phyloP scores from a whole-genome alignment of 495 filamentous ascomycete species.

The Xylaria grammica region DNA sequence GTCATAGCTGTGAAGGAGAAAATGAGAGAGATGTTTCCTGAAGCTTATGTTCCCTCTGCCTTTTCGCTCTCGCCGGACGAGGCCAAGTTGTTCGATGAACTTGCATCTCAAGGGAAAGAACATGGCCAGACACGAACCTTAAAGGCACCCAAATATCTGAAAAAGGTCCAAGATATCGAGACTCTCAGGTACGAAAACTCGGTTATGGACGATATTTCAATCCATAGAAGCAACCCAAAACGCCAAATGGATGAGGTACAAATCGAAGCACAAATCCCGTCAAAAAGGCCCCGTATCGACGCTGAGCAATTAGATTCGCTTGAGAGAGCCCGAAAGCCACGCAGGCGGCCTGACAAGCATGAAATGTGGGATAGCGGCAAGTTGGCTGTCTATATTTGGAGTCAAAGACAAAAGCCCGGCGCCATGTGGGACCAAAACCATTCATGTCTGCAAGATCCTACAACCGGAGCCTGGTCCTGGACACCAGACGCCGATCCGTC shows the following conservation, averaged over 20 bases:
- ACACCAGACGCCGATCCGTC: conserved; percentile 21
- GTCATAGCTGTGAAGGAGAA: conserved; percentile 42
- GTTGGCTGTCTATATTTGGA: conserved; percentile 37
- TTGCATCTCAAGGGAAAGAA: conserved; percentile 30
- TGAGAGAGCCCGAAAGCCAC: conserved; percentile 19
- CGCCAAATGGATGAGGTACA: conserved; percentile 26
- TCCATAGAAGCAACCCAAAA: conserved; percentile 22
- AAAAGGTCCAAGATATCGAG: conserved; percentile 33
- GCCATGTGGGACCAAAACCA: conserved; percentile 32
- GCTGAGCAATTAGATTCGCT: conserved; percentile 10
- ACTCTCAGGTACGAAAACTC: conserved; percentile 33
- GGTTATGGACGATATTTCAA: conserved; percentile 21
- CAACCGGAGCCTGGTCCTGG: conserved; percentile 33
- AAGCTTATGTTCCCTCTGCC: conserved; percentile 48
- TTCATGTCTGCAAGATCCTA: conserved; percentile 31
- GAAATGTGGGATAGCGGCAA: conserved; percentile 36
- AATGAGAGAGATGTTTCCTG: conserved; percentile 49
- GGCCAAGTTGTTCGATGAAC: conserved; percentile 33
- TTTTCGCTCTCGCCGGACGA: conserved; percentile 49
- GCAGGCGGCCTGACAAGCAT: conserved; percentile 28
- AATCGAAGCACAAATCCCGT: neutral
- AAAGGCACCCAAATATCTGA: conserved; percentile 16
- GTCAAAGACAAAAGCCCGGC: conserved; percentile 28
- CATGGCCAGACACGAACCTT: conserved; percentile 16
- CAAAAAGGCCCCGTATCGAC: conserved; percentile 26